Evolutionary conservation across 495 filamentous ascomycete species (phyloP).

Genomic region (Daldinia decipiens): DNA sequence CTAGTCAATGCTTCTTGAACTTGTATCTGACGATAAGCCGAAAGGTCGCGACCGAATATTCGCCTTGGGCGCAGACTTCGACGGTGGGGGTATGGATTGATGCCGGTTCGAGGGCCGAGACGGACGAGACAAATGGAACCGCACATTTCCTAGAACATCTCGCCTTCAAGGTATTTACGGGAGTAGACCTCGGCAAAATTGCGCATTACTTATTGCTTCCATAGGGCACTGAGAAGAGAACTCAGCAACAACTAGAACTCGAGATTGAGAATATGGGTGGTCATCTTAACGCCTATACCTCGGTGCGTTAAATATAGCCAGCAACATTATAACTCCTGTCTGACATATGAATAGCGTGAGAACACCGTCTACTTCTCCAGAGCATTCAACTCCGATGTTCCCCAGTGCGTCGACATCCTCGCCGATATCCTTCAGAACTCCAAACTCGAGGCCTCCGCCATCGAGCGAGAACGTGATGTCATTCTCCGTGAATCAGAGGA

Average conservation of each 20-base stretch:
- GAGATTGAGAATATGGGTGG: conserved; percentile 99
- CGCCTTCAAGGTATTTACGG: conserved; percentile 88
- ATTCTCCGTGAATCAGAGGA: conserved; percentile 99
- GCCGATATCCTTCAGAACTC: conserved; percentile 99
- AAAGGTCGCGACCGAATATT: conserved; percentile 96
- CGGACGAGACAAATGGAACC: conserved; percentile 97
- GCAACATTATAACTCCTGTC: conserved; percentile 46
- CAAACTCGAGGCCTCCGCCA: conserved; percentile 89
- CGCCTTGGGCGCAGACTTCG: conserved; percentile 97
- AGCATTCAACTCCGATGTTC: conserved; percentile 96
- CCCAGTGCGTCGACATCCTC: conserved; percentile 95
- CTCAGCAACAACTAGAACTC: conserved; percentile 95
- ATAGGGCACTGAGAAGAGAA: conserved; percentile 88
- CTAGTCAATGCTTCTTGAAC: conserved; percentile 11
- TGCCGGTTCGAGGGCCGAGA: conserved; percentile 97
- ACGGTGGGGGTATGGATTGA: conserved; percentile 99
- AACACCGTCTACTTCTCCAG: conserved; percentile 99
- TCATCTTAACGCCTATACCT: conserved; percentile 99
- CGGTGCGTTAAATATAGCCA: conserved; percentile 69
- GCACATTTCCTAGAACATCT: conserved; percentile 99
- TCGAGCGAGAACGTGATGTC: conserved; percentile 97
- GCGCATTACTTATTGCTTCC: conserved; percentile 33
- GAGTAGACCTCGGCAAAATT: conserved; percentile 2
- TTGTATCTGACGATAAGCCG: conserved; percentile 50
- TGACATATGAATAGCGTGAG: conserved; percentile 74